Evolutionary conservation across 495 filamentous ascomycete genomes (phyloP), one percentile per base, ranked within the genome.

Genomic region (Corynascus novoguineensis): DNA sequence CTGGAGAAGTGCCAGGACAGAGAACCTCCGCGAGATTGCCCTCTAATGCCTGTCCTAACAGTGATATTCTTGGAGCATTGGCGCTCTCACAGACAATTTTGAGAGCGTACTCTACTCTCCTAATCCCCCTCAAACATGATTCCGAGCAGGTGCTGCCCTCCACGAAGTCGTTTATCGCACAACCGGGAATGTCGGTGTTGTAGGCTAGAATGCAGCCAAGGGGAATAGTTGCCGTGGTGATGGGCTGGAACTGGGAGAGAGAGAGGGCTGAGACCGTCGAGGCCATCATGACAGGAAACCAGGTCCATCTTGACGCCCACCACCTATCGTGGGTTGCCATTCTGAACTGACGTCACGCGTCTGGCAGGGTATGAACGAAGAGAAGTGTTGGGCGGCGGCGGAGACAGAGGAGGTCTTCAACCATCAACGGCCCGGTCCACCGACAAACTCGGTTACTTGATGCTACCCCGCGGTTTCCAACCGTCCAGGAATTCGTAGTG

Each of bases 191-290:
- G 0, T 55, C 59, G 22, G 50, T 38, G 52, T 71, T 70, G 58
- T 77, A 77, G 40, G 71, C 70, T 14, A 69, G 50, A 19, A 73
- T 69, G 49, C 74, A 77, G 15, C 50, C 47, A 34, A 71, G 64
- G 0, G 72, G 67, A 45, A 75, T 63, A 9, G 62, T 55, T 8
- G 64, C 48, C 17, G 71, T 71, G 12, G 66, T 69, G 55, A 77
- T 71, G 53, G 63, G 34, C 32, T 75, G 68, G 49, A 75, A 72
- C 38, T 68, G 60, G 57, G 68, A 66, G 35, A 77, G 54, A 21
- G 68, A 68, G 27, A 77, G 60, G 35, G 72, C 71, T 34, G 71
- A 71, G 47, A 67, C 54, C 22, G 65, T 68, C 44, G 74, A 68
- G 53, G 64, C 66, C 57, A 73, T 52, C 52, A 71, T 54, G 25